These are phyloP conservation scores for Backusella luteola DNA, from an alignment of 192 early-diverging fungal genomes.

Conservation along the genomic window DNA sequence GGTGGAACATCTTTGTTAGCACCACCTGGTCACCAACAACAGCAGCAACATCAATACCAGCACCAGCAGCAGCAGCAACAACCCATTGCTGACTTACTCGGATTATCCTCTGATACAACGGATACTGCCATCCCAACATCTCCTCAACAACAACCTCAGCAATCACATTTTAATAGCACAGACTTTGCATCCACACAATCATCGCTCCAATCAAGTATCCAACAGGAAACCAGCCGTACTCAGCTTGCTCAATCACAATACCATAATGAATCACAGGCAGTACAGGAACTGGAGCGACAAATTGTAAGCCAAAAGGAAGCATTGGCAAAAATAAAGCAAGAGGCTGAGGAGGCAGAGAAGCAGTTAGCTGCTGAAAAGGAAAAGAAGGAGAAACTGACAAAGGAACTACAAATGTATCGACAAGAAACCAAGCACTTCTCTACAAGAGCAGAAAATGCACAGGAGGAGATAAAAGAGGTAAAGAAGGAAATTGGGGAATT, in stretches of 20 bases:
- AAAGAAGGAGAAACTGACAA: slow-evolving; percentile 40
- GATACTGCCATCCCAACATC: not conserved
- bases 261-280: slow-evolving; percentile 54
- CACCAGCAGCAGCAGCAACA: not conserved
- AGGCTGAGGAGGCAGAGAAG: slow-evolving; percentile 52
- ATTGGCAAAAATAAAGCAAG: slow-evolving; percentile 43
- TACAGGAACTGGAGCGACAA: slow-evolving; percentile 50
- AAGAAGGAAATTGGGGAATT: slow-evolving; percentile 8
- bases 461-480: slow-evolving; percentile 8
- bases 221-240: slow-evolving; percentile 55
- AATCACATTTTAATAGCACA: not conserved
- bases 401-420: slow-evolving; percentile 12
- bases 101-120: not conserved
- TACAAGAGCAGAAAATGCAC: slow-evolving; percentile 5
- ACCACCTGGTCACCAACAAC: not conserved
- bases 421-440: slow-evolving; percentile 16
- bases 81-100: not conserved
- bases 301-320: slow-evolving; percentile 43
- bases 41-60: not conserved
- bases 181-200: slow-evolving; percentile 1
- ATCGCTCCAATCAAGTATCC: slow-evolving; percentile 29
- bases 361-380: slow-evolving; percentile 43
- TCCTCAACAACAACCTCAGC: not conserved
- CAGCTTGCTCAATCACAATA: slow-evolving; percentile 55
- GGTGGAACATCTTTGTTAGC: not conserved